Base-by-base conservation (phyloP, 371 early-diverging fungal species). In the Rhizopus delemar region DNA sequence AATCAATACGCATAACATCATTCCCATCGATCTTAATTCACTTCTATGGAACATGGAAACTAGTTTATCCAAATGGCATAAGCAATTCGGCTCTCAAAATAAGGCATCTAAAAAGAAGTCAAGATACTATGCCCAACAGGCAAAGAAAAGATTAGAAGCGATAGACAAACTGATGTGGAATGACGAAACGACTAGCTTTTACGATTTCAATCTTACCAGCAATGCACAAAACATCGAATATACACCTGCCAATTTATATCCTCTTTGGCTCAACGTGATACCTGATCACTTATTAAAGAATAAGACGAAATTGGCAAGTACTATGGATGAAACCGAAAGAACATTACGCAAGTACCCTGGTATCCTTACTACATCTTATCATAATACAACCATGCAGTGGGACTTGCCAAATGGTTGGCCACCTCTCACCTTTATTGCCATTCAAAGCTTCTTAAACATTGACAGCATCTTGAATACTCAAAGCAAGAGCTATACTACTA, bases 361-460 rank as follows among this genome's bases (percentile, higher is more conserved):
- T 45, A 88, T 90, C 4, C 66, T 93, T 13, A 91, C 93, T 0
- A 80, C 86, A 1, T 84, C 90, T 57, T 59, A 75, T 29, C 53
- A 74, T 39, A 65, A 82, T 39, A 84, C 85, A 33, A 83, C 83
- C 0, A 74, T 88, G 64, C 94, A 95, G 73, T 95, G 96, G 96
- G 96, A 94, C 63, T 89, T 77, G 57, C 96, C 94, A 1, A 91
- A 91, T 67, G 89, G 83, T 16, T 96, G 94, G 94, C 82, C 85
- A 22, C 85, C 85, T 12, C 70, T 83, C 29, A 70, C 77, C 15
- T 82, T 83, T 60, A 73, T 82, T n/a, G 59, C 84, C 8, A 77
- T 86, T 50, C 73, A 78, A 33, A 86, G 77, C 5, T 71, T 86
- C 56, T 52, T 72, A 4, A 73, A 63, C 32, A 59, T 77, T 3